Evolutionary conservation across 2,329 filamentous ascomycete genomes (phyloP).

Genomic region (Teratosphaeria gauchensis): DNA sequence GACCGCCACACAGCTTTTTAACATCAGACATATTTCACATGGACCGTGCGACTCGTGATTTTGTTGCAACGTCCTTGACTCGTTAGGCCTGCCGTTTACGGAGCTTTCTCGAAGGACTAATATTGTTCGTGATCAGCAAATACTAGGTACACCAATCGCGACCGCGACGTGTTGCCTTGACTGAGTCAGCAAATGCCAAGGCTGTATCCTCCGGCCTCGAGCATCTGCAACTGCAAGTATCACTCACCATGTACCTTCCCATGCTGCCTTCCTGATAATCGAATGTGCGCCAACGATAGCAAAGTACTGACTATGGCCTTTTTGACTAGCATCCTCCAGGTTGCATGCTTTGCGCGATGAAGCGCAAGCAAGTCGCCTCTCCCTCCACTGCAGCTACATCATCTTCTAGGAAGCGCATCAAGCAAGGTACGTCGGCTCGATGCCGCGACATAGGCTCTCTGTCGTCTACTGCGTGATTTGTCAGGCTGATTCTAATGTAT

Average conservation of each 20-base stretch:
- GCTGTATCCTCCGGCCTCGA: not conserved
- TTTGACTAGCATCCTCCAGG: not conserved
- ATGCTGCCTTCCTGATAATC: not conserved
- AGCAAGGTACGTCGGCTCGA: not conserved
- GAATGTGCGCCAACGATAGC: not conserved
- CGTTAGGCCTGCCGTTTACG: no score
- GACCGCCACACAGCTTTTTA: no score
- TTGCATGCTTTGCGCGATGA: slow-evolving; percentile 2
- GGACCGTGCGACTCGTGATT: no score
- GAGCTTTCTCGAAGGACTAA: not conserved
- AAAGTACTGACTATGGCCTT: not conserved
- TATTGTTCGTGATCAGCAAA: no score
- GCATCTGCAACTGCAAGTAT: not conserved
- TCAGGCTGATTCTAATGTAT: not conserved
- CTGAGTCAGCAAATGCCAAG: not conserved
- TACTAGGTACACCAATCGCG: not conserved
- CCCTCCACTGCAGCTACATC: not conserved
- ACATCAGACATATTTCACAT: no score
- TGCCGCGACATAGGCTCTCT: not conserved
- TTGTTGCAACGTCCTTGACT: no score
- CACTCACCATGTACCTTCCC: not conserved
- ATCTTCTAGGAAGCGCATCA: slow-evolving; percentile 2
- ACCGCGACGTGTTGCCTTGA: not conserved
- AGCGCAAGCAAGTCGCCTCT: slow-evolving; percentile 10
- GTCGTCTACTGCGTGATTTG: not conserved